These are phyloP conservation scores for Cajanus cajan DNA, from an alignment of 306 rosid species.

Conservation along the genomic window DNA sequence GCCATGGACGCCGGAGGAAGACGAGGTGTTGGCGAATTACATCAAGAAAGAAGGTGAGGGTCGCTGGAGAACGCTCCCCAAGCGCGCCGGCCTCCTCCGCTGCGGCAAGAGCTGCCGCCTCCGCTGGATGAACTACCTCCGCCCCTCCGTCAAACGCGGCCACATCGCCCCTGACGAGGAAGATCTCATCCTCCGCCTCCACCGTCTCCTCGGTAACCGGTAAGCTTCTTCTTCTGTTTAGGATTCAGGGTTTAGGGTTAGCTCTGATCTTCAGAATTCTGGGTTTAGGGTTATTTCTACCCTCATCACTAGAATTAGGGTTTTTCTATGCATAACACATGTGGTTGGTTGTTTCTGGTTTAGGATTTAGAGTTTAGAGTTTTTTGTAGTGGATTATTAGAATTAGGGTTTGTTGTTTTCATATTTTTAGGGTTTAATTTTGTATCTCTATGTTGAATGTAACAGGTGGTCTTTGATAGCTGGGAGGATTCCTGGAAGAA, in stretches of 20 bases:
- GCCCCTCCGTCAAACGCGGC: slow-evolving; percentile 86
- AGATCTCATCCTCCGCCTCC: slow-evolving; percentile 94
- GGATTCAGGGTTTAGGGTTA: slow-evolving; percentile 12
- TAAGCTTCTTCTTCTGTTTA: neutral
- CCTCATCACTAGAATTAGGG: too few relatives aligned
- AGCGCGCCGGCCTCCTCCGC: slow-evolving; percentile 73
- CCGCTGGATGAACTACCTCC: slow-evolving; percentile 96
- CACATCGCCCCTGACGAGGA: slow-evolving; percentile 91
- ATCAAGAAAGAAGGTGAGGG: slow-evolving; percentile 81
- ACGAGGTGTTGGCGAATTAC: slow-evolving; percentile 49
- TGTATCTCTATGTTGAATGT: neutral
- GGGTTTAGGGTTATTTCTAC: too few relatives aligned
- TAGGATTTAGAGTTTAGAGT: too few relatives aligned
- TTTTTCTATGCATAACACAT: too few relatives aligned
- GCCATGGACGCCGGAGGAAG: slow-evolving; percentile 87
- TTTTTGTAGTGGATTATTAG: too few relatives aligned
- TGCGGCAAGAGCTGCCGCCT: slow-evolving; percentile 95
- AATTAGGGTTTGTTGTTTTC: neutral
- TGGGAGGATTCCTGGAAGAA: slow-evolving; percentile 90
- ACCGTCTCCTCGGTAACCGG: slow-evolving; percentile 83
- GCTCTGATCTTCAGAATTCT: too few relatives aligned
- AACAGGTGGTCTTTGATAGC: slow-evolving; percentile 90
- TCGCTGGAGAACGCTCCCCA: slow-evolving; percentile 80
- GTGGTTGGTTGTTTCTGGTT: too few relatives aligned
- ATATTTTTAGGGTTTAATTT: neutral